Conservation (phyloP, 495 filamentous ascomycete species). For the Penicillium herquei region DNA sequence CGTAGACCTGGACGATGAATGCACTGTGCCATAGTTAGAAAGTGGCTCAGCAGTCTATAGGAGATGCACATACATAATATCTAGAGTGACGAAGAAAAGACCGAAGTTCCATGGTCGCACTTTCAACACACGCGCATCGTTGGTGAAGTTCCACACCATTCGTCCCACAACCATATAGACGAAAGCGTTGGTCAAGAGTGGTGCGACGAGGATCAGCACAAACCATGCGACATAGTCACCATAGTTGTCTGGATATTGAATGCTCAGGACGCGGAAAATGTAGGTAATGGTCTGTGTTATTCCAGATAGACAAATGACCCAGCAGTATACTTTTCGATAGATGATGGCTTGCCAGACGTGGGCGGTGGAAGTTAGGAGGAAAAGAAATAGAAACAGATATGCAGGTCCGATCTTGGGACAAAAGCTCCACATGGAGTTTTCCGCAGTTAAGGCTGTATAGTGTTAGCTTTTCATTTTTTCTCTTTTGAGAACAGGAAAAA, state of each 20-base stretch:
- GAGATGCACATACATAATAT: conserved; percentile 11
- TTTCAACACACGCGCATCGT: conserved; percentile 5
- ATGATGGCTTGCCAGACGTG: conserved; percentile 42
- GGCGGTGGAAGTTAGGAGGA: conserved; percentile 32
- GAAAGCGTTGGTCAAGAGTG: conserved; percentile 20
- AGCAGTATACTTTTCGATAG: conserved; percentile 44
- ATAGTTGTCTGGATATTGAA: conserved; percentile 14
- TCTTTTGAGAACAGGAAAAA: neutral
- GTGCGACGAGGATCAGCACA: conserved; percentile 26
- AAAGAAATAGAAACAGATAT: conserved; percentile 37
- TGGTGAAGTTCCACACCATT: conserved; percentile 20
- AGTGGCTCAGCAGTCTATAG: neutral
- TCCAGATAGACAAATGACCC: conserved; percentile 49
- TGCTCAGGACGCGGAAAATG: conserved; percentile 32
- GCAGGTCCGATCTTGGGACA: conserved; percentile 16
- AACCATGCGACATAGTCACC: conserved; percentile 27
- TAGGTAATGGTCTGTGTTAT: conserved; percentile 41
- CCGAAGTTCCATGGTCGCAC: conserved; percentile 12
- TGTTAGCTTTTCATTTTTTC: neutral
- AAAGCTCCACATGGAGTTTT: conserved; percentile 7
- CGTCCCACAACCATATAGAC: conserved; percentile 23
- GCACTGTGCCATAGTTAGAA: conserved; percentile 11
- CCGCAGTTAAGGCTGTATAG: neutral
- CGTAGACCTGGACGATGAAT: conserved; percentile 20
- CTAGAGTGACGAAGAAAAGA: conserved; percentile 15